A percentile compares a stretch with the other conserved stretches of the same genome.
phyloP scores from a whole-genome alignment of 441 rosid genomes.

The Arabidopsis lyrata region DNA sequence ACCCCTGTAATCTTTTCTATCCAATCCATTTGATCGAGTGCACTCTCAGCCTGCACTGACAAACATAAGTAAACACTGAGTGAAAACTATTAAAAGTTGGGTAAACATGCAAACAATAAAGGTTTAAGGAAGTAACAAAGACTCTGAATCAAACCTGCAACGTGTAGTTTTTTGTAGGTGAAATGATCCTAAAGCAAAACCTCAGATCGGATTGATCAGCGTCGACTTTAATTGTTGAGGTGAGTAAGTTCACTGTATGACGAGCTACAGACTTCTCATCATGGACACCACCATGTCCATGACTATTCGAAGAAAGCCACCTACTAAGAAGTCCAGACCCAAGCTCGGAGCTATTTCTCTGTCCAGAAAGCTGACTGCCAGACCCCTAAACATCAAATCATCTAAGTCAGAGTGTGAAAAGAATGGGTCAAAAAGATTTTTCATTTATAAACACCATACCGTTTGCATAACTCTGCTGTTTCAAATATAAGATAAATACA shows the following conservation, averaged over 20 bases:
- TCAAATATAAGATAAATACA: constrained; percentile 12
- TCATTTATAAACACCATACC: background rate
- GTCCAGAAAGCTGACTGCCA: constrained; percentile 79
- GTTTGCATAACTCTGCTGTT: constrained; percentile 1
- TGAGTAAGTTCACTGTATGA: constrained; percentile 99
- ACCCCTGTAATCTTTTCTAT: constrained; percentile 99
- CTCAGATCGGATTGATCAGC: constrained; percentile 98
- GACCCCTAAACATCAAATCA: constrained; percentile 62
- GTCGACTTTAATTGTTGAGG: constrained; percentile 96
- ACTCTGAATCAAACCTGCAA: constrained; percentile 77
- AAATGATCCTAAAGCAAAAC: constrained; percentile 98
- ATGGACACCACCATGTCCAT: constrained; percentile 88
- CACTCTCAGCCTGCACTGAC: constrained; percentile 99
- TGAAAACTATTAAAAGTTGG: constrained; percentile 46
- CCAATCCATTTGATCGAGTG: constrained; percentile 99
- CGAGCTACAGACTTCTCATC: constrained; percentile 99
- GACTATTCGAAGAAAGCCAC: constrained; percentile 93
- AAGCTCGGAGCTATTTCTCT: constrained; percentile 94
- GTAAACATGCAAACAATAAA: constrained; percentile 17
- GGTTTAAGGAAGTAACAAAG: constrained; percentile 31
- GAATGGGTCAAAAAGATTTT: constrained; percentile 19
- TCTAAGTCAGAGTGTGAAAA: constrained; percentile 16
- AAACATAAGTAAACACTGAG: constrained; percentile 60
- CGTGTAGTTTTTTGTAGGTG: constrained; percentile 97
- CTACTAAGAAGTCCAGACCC: constrained; percentile 97